phyloP scores from a whole-genome alignment of 1,284 basidiomycete species.

The Tylopilus orsonianus region DNA sequence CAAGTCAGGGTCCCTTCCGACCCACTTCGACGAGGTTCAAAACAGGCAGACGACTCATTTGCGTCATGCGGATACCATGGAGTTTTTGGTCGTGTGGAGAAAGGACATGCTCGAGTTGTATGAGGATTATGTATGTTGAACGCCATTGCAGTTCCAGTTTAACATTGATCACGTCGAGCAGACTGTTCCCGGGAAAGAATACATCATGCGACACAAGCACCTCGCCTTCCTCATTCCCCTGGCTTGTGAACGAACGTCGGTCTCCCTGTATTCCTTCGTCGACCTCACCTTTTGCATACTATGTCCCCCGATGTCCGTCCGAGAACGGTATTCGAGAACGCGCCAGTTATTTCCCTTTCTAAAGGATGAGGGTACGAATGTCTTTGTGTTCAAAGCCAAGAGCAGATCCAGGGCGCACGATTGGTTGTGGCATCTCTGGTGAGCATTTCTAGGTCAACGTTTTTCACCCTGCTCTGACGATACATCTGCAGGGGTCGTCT shows the following conservation, averaged over 20 bases:
- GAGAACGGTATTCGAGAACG: conserved; percentile 39
- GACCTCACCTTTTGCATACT: conserved; percentile 79
- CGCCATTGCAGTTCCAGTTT: not conserved
- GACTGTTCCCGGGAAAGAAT: conserved; percentile 63
- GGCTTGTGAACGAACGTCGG: conserved; percentile 51
- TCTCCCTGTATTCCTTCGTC: conserved; percentile 80
- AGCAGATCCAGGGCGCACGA: conserved; percentile 71
- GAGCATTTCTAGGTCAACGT: conserved; percentile 14
- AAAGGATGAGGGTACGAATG: conserved; percentile 66
- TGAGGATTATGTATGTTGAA: conserved; percentile 64
- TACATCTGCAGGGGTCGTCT: conserved; percentile 55
- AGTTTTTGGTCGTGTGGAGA: conserved; percentile 81
- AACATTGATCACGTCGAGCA: conserved; percentile 31
- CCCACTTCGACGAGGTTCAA: conserved; percentile 65
- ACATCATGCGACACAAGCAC: conserved; percentile 62
- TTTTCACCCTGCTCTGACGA: conserved; percentile 5
- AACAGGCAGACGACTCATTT: conserved; percentile 63
- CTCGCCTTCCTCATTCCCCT: conserved; percentile 72
- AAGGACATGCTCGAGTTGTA: conserved; percentile 75
- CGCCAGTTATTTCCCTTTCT: conserved; percentile 45
- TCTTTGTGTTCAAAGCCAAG: conserved; percentile 78
- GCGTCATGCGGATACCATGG: conserved; percentile 68
- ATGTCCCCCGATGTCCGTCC: conserved; percentile 55
- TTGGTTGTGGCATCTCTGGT: conserved; percentile 85
- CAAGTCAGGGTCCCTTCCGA: conserved; percentile 48